phyloP scores from a whole-genome alignment of 2,329 filamentous ascomycete species.

The Ophiostoma sp. region DNA sequence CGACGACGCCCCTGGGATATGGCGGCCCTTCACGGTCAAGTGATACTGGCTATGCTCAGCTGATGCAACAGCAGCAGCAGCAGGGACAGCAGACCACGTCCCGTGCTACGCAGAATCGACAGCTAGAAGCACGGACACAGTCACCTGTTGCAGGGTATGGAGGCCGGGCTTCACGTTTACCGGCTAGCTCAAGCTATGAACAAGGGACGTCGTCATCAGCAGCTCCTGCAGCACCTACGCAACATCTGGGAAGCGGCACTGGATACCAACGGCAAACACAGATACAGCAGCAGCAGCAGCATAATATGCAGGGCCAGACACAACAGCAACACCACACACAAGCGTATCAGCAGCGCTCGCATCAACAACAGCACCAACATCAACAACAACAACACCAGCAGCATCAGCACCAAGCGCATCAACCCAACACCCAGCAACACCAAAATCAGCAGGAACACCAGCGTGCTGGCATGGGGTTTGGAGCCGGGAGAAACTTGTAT shows the following conservation, averaged over 20 bases:
- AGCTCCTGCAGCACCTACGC: not conserved
- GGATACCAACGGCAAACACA: conserved; percentile 23
- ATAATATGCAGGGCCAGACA: not conserved
- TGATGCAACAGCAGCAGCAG: conserved; percentile 11
- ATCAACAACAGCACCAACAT: conserved; percentile 36
- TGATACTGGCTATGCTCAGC: not conserved
- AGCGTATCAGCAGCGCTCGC: conserved; percentile 35
- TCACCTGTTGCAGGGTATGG: conserved; percentile 13
- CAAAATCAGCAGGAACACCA: conserved; percentile 35
- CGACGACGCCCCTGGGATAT: not conserved
- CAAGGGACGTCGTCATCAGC: conserved; percentile 10
- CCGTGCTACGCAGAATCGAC: conserved; percentile 1
- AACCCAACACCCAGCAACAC: conserved; percentile 36
- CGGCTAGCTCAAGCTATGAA: not conserved
- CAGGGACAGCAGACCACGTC: not conserved
- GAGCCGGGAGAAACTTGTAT: not conserved
- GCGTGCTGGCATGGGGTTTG: conserved; percentile 26
- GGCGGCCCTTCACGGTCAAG: not conserved
- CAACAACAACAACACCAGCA: conserved; percentile 24
- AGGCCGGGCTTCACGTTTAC: not conserved
- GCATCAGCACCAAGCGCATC: conserved; percentile 25
- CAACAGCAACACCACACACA: conserved; percentile 7
- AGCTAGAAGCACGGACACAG: not conserved
- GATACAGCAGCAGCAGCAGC: conserved; percentile 28
- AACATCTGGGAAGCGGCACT: not conserved